Conservation (phyloP, 2,329 filamentous ascomycete genomes). For the Metarhizium album region DNA sequence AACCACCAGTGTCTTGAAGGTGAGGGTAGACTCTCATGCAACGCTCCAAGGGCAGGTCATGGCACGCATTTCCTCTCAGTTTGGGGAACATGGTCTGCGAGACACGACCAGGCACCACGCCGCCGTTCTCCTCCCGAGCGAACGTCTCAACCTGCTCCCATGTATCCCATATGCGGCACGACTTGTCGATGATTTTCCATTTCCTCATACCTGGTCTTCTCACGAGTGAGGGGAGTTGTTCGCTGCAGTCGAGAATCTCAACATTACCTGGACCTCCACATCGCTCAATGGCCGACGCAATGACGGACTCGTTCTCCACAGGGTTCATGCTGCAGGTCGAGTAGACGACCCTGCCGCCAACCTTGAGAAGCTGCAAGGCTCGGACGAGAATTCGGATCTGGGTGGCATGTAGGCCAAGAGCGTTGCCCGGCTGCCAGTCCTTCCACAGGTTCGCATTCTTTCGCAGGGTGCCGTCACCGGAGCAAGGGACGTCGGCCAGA, state of each 20-base stretch:
- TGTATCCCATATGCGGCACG: constrained; percentile 63
- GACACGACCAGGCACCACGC: constrained; percentile 54
- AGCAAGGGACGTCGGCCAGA: constrained; percentile 91
- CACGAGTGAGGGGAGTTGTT: constrained; percentile 66
- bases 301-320: constrained; percentile 89
- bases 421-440: constrained; percentile 84
- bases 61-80: constrained; percentile 39
- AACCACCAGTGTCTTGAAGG: constrained; percentile 89
- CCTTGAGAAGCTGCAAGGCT: constrained; percentile 90
- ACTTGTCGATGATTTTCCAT: constrained; percentile 90
- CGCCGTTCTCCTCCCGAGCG: constrained; percentile 44
- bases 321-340: constrained; percentile 99
- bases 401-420: constrained; percentile 74
- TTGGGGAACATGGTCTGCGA: constrained; percentile 75
- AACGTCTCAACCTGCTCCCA: constrained; percentile 74
- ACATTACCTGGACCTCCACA: constrained; percentile 79
- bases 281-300: constrained; percentile 77
- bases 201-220: constrained; percentile 63
- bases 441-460: constrained; percentile 95
- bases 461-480: constrained; percentile 83
- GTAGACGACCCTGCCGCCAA: constrained; percentile 89
- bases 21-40: constrained; percentile 95
- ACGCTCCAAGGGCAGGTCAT: constrained; percentile 67
- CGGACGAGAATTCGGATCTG: constrained; percentile 86
- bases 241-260: constrained; percentile 71